Evolutionary conservation across 371 early-diverging fungal genomes (phyloP), one percentile per base, ranked within the genome.

Genomic region (Mycotypha africana): DNA sequence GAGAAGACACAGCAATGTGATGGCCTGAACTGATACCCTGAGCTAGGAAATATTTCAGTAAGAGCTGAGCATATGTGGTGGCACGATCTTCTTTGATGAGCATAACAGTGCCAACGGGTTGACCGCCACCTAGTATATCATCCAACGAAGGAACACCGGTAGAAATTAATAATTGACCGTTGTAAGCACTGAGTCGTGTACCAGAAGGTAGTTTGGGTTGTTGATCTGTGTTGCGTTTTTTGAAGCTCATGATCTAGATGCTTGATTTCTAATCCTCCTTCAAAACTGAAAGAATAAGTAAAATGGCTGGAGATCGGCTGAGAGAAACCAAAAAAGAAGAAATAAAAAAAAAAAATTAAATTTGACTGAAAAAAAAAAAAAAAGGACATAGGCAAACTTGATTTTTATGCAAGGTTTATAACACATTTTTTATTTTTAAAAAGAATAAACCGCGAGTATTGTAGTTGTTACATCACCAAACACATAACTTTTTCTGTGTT

Each of bases 121-220:
- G 65, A 7, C 95, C 95, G 28, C 89, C 93, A 28, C 89, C 91
- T 2, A 88, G 49, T 51, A 91, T 82, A 62, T 91, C 91, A 64
- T 95, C 95, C 26, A 93, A 66, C 2, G 93, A 86, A 4, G 89
- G 86, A 0, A 89, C 83, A n/a, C 95, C 95, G 0, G 89, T 89
- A 0, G 94, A 93, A 5, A 86, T 76, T 23, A 92, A 70, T 3
- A 85, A 72, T 51, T 84, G 85, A 5, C 87, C 87, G 50, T 84
- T 92, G 53, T 88, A 85, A 0, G 89, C 79, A 25, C 90, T 88
- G 10, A 88, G 67, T 14, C 84, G 77, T 28, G 89, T 80, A 17
- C 88, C 91, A 4, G 81, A 73, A n/a, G 91, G 91, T 17, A 79
- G 67, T 56, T 71, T 79, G 4, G 81, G 73, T 47, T 84, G 85